Conservation (phyloP, 345 rosid genomes). For the Salix viminalis region DNA sequence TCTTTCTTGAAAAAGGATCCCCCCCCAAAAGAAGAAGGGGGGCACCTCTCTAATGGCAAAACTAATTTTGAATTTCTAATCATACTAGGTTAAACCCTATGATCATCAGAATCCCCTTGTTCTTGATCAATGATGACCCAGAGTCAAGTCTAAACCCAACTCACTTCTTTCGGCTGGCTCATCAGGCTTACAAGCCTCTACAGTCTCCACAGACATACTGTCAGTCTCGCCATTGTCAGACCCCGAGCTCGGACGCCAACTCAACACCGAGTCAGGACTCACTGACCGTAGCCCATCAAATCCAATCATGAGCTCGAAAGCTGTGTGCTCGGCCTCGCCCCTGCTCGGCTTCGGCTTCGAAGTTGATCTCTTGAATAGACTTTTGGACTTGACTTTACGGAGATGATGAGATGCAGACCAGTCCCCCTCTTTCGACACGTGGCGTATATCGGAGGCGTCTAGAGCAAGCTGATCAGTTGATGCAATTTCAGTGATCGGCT, state of each 20-base stretch:
- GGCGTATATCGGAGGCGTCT: slow-evolving; percentile 32
- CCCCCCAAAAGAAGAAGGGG: too few species aligned
- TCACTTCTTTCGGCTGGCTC: slow-evolving; percentile 20
- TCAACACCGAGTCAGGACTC: slow-evolving; percentile 13
- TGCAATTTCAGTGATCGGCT: slow-evolving; percentile 18
- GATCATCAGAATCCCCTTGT: background rate
- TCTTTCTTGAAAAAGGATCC: too few species aligned
- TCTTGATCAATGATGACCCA: background rate
- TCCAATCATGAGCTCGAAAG: background rate
- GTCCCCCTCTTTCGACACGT: slow-evolving; percentile 24
- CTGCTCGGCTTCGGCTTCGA: slow-evolving; percentile 5
- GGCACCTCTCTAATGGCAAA: too few species aligned
- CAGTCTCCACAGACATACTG: slow-evolving; percentile 31
- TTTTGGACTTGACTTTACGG: slow-evolving; percentile 20
- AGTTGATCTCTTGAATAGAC: slow-evolving; percentile 27
- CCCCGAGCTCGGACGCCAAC: slow-evolving; percentile 4
- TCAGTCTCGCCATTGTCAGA: slow-evolving; percentile 21
- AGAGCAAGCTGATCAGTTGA: background rate
- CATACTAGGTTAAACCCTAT: too few species aligned
- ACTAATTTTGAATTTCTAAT: background rate
- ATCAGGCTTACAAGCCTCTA: slow-evolving; percentile 25
- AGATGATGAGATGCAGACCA: slow-evolving; percentile 10
- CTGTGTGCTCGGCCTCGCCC: background rate
- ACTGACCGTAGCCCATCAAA: background rate
- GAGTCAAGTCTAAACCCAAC: slow-evolving; percentile 26